Conservation (phyloP, 2,329 filamentous ascomycete species). For the Cytospora paraplurivora region DNA sequence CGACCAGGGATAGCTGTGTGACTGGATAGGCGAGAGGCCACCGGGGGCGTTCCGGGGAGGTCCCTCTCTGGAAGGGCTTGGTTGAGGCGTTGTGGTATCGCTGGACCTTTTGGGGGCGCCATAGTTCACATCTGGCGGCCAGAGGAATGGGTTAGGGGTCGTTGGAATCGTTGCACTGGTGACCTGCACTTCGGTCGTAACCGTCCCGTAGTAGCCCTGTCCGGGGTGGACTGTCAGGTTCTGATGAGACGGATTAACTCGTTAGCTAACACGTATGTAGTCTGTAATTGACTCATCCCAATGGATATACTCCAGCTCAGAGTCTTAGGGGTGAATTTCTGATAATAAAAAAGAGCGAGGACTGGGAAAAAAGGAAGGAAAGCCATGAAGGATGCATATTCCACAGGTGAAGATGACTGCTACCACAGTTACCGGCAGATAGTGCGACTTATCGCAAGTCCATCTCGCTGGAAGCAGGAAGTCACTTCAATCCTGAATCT, state of each 20-base stretch:
- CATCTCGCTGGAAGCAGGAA: background rate
- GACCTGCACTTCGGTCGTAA: conserved; percentile 56
- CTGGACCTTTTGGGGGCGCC: conserved; percentile 16
- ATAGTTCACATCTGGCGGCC: conserved; percentile 28
- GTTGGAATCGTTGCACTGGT: conserved; percentile 33
- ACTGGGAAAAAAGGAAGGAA: background rate
- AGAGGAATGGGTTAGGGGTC: conserved; percentile 25
- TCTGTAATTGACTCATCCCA: background rate
- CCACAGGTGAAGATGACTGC: background rate
- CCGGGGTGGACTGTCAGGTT: conserved; percentile 22
- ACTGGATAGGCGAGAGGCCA: conserved; percentile 19
- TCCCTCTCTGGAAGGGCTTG: conserved; percentile 22
- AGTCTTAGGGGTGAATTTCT: no score
- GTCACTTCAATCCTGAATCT: background rate
- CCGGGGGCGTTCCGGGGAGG: conserved; percentile 20
- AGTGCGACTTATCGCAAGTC: background rate
- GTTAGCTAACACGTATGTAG: conserved; percentile 9
- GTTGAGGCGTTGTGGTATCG: conserved; percentile 5
- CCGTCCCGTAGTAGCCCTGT: conserved; percentile 49
- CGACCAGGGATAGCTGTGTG: conserved; percentile 27
- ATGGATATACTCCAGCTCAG: background rate
- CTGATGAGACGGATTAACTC: conserved; percentile 20
- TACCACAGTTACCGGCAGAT: background rate
- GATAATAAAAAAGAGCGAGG: no score
- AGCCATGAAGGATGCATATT: background rate